Evolutionary conservation across 352 stramenopile genomes (phyloP).

Genomic region (Blastocystis sp.): DNA sequence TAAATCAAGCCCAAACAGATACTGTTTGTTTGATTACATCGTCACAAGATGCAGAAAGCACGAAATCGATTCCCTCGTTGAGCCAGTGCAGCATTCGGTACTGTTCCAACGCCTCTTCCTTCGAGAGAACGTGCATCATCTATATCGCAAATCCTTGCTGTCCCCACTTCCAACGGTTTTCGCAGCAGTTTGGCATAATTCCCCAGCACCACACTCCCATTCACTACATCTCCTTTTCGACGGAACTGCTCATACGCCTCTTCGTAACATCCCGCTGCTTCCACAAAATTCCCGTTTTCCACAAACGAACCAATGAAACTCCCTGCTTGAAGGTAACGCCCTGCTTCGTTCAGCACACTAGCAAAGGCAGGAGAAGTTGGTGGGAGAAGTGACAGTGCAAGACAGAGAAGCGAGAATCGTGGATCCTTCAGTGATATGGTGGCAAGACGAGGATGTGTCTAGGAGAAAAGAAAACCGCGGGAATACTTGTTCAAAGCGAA

Average conservation of each 20-base stretch:
- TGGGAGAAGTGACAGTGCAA: not conserved
- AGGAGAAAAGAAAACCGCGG: not conserved
- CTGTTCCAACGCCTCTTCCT: not conserved
- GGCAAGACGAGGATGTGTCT: not conserved
- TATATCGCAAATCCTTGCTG: not conserved
- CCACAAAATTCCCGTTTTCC: not conserved
- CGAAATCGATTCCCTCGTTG: not conserved
- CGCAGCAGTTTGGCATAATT: not conserved
- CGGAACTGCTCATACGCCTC: not conserved
- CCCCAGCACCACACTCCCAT: not conserved
- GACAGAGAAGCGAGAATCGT: not conserved
- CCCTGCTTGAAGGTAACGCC: not conserved
- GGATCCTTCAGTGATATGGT: not conserved
- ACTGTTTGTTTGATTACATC: not conserved
- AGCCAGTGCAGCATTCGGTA: not conserved
- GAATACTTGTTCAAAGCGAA: not conserved
- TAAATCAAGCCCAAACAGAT: not conserved
- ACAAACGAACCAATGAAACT: not conserved
- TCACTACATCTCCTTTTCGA: not conserved
- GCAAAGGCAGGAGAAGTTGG: not conserved
- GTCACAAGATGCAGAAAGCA: not conserved
- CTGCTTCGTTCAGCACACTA: constrained; percentile 1
- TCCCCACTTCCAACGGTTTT: not conserved
- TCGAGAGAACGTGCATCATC: not conserved
- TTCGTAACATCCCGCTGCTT: not conserved